Base-by-base conservation (phyloP, 2,329 filamentous ascomycete genomes). In the Talaromyces amestolkiae region DNA sequence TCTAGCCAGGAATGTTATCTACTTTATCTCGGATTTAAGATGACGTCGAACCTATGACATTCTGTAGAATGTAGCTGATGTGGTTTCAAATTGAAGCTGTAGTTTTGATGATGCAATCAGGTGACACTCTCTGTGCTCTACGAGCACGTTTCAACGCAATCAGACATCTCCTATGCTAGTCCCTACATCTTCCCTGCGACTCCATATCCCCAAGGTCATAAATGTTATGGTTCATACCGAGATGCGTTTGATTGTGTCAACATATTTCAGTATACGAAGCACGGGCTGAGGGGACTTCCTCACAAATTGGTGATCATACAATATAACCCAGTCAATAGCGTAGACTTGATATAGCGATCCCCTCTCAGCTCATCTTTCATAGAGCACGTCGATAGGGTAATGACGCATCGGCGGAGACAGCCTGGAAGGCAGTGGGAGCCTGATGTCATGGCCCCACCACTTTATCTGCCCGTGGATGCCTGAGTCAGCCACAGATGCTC, bases 371-470 rank as follows among this genome's bases (percentile, higher is more conserved):
- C 22, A 22, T 22, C 22, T 22, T 22, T 22, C 22, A 3, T 22
- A 22, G 22, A 22, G 22, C 6, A n/a, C 39, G 43, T 45, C 43
- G 19, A 47, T 47, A 47, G 43, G 45, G 11, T 8, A 54, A 56
- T 56, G 51, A 56, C 31, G 51, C 51, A 51, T 10, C 47, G 22
- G 24, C 22, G 9, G n/a, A 22, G 43, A 19, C 19, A 24, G 43
- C 43, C 9, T 22, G n/a, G 43, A 31, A 31, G 27, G 27, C 27
- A 31, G 27, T 31, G 27, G 27, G 4, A 27, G 22, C 24, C 47
- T 56, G 53, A 56, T 56, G 53, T 56, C 53, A 56, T 37, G 31
- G 53, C 27, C 51, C 31, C 51, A 54, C 51, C 51, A 35, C 51
- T 37, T 56, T 56, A 56, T 37, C 53, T 35, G 24, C 3, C 15